These are phyloP conservation scores for Moniliella sp. DNA, from an alignment of 1,284 basidiomycete genomes.

Conservation along the genomic window DNA sequence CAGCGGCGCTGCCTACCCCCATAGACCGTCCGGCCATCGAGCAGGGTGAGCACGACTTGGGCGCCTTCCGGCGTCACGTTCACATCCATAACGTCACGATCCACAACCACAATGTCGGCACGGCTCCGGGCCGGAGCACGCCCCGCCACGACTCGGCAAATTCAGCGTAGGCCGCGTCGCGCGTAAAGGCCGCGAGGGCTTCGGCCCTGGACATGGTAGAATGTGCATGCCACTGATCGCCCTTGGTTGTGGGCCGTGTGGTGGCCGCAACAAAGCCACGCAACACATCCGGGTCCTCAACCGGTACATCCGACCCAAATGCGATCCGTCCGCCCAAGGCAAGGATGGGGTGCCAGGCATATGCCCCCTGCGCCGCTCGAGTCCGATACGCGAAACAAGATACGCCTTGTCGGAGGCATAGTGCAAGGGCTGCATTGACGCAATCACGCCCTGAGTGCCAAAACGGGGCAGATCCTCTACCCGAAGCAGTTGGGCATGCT, in stretches of 20 bases:
- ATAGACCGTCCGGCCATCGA: no score
- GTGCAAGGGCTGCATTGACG: conserved; percentile 80
- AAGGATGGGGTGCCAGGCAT: conserved; percentile 47
- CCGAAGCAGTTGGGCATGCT: conserved; percentile 60
- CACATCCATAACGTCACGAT: conserved; percentile 56
- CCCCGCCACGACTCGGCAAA: conserved; percentile 50
- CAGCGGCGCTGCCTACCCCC: no score
- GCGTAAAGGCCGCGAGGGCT: conserved; percentile 50
- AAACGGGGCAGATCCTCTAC: conserved; percentile 48
- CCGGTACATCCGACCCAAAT: conserved; percentile 73
- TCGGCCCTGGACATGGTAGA: conserved; percentile 54
- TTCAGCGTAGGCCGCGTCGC: conserved; percentile 62
- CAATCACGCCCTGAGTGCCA: conserved; percentile 56
- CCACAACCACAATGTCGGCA: conserved; percentile 63
- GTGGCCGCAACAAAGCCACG: conserved; percentile 66
- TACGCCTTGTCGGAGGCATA: conserved; percentile 72
- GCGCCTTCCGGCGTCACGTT: no score
- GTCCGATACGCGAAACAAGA: conserved; percentile 13
- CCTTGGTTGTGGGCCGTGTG: conserved; percentile 55
- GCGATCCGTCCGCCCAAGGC: conserved; percentile 40
- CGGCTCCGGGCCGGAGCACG: conserved; percentile 50
- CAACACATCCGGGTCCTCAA: conserved; percentile 34
- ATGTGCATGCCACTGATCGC: conserved; percentile 44
- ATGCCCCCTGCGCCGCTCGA: conserved; percentile 51
- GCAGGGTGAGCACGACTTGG: no score